Percentiles rank a stretch among this genome's conserved stretches.
Conservation (phyloP, 1,284 basidiomycete genomes). For the Thecaphora thlaspeos region DNA sequence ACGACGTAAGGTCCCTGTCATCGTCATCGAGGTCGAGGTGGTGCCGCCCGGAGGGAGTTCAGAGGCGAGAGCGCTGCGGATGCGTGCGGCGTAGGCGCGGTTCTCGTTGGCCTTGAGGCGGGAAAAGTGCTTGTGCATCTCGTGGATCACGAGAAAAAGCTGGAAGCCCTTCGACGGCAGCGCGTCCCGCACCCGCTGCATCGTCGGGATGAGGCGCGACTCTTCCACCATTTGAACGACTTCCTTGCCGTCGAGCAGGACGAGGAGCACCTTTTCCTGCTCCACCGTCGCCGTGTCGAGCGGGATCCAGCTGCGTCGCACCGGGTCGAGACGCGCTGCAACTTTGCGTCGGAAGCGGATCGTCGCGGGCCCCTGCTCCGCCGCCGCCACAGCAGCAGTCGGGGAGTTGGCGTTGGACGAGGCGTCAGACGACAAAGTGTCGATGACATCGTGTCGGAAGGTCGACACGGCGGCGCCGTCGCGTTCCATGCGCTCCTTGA, state of each 20-base stretch:
- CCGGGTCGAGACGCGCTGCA: conserved; percentile 17
- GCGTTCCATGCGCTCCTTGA: conserved; percentile 14
- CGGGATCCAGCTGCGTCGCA: conserved; percentile 23
- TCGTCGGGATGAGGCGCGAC: conserved; percentile 6
- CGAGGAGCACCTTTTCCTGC: conserved; percentile 14
- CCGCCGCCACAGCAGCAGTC: not conserved
- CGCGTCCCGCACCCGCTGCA: conserved; percentile 7
- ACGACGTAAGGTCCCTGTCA: no score
- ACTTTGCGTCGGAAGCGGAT: conserved; percentile 19
- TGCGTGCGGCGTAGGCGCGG: conserved; percentile 25
- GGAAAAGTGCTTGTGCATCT: conserved; percentile 23
- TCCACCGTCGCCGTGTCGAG: conserved; percentile 12
- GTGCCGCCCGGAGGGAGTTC: conserved; percentile 1
- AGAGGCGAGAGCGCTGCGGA: conserved; percentile 23
- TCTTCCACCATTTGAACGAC: conserved; percentile 15
- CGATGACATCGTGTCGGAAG: conserved; percentile 13
- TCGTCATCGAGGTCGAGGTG: no score
- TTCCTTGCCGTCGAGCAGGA: conserved; percentile 22
- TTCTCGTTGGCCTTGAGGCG: conserved; percentile 18
- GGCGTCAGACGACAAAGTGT: not conserved
- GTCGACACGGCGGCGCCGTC: conserved; percentile 19
- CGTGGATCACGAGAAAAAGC: conserved; percentile 32
- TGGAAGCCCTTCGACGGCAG: conserved; percentile 3
- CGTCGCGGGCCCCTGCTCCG: conserved; percentile 7
- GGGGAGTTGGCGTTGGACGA: not conserved